Percentiles rank a stretch among this genome's conserved stretches.
Conservation (phyloP, 495 filamentous ascomycete species). For the Mytilinidion resinicola region DNA sequence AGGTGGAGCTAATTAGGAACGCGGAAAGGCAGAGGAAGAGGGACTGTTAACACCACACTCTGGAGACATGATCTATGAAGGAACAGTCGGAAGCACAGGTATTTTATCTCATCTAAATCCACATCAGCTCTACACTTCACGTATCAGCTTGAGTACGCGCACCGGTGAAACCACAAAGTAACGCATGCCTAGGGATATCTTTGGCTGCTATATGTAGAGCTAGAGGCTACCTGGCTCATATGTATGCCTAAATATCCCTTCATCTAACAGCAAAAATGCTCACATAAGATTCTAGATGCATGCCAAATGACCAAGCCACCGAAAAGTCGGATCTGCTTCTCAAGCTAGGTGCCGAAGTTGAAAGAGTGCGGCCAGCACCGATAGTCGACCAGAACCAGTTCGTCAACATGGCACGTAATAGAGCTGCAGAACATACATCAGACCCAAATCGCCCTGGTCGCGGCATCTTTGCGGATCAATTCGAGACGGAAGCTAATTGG, state of each 20-base stretch:
- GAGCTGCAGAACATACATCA: conserved; percentile 64
- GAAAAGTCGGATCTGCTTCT: conserved; percentile 87
- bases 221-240: conserved; percentile 84
- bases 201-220: conserved; percentile 83
- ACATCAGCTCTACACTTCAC: too few species aligned
- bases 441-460: conserved; percentile 43
- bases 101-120: background rate
- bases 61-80: conserved; percentile 94
- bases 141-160: too few species aligned
- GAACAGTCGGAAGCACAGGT: conserved; percentile 65
- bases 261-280: background rate
- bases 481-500: conserved; percentile 86
- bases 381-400: conserved; percentile 89
- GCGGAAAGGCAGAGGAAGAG: conserved; percentile 60
- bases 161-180: background rate
- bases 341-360: conserved; percentile 84
- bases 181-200: conserved; percentile 75
- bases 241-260: conserved; percentile 44
- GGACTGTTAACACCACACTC: conserved; percentile 71
- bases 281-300: conserved; percentile 51
- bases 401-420: conserved; percentile 81
- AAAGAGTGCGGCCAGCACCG: conserved; percentile 81
- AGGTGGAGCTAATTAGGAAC: too few species aligned
- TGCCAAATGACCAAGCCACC: conserved; percentile 84
- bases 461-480: conserved; percentile 95